Evolutionary conservation across 169 alveolate genomes (phyloP).

Genomic region (Plasmodium blacklocki): DNA sequence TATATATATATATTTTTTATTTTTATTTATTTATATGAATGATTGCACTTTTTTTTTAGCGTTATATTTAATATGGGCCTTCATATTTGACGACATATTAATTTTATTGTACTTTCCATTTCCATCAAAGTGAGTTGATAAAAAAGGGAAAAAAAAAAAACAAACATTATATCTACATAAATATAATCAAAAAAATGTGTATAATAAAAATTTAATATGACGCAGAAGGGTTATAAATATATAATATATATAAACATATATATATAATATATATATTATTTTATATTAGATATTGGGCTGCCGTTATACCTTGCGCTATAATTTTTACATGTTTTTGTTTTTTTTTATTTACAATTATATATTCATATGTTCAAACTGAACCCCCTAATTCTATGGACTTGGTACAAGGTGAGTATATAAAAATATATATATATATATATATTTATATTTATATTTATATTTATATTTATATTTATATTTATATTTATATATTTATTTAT

Average conservation of each 20-base stretch:
- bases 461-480: neutral
- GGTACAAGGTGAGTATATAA: slow-evolving; percentile 26
- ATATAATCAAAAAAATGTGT: neutral
- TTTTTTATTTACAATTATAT: slow-evolving; percentile 40
- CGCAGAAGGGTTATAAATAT: neutral
- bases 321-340: slow-evolving; percentile 35
- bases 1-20: neutral
- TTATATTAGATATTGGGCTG: slow-evolving; percentile 64
- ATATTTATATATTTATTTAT: neutral
- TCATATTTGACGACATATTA: slow-evolving; percentile 51
- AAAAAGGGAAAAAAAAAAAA: slow-evolving; percentile 5
- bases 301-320: slow-evolving; percentile 48
- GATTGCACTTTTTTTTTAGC: slow-evolving; percentile 5
- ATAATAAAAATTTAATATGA: neutral
- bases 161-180: neutral
- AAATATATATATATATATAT: neutral
- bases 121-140: slow-evolving; percentile 53
- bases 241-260: no score
- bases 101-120: slow-evolving; percentile 36
- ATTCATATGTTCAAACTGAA: slow-evolving; percentile 54
- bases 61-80: slow-evolving; percentile 61
- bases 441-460: neutral
- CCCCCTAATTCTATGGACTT: slow-evolving; percentile 45
- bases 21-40: no score
- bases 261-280: neutral